Base-by-base conservation (phyloP, 306 rosid species). In the Prosopis cineraria region DNA sequence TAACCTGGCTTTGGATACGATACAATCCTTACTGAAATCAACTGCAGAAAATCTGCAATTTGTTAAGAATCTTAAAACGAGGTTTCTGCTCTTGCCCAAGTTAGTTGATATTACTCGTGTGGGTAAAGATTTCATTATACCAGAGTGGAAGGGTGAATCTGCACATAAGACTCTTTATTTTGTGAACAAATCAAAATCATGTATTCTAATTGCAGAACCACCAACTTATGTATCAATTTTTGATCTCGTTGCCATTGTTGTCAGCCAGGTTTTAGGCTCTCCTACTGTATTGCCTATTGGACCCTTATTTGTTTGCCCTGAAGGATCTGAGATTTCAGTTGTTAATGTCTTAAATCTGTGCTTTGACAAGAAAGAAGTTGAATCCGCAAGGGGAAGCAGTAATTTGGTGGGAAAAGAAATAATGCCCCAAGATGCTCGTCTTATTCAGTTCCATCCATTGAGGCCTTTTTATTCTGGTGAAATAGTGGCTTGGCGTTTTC, bases 401-500 rank as follows among this genome's bases (percentile, higher is more conserved):
- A 88, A 84, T 86, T 76, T 91, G 81, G 76, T 87, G 68, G 98
- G 98, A 53, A 92, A 83, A 74, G 97, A 94, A 76, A 82, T 94
- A 40, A 75, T 94, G 79, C 86, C 97, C 34, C 98, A 94, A 87
- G 97, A 94, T 84, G 96, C 94, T 47, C 94, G 78, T 75, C 98
- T 90, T 82, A 88, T 94, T 74, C 98, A 94, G 83, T 80, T 94
- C 84, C 98, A 94, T 87, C 98, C 97, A 0, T 78, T 94, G 82
- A 89, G 98, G 78, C 98, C 98, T 74, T 94, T 94, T 74, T 94
- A 92, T 69, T 89, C 93, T 22, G 97, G 95, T 66, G 98, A 94
- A 89, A 86, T 94, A 86, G 98, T 94, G 72, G 98, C 98, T 66
- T 94, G 98, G 98, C 94, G 97, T 30, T 86, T 91, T 72, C 92